Percentiles rank a stretch among this genome's conserved stretches.
Conservation (phyloP, 768 basidiomycete genomes). For the Neoboletus subvelutipes region DNA sequence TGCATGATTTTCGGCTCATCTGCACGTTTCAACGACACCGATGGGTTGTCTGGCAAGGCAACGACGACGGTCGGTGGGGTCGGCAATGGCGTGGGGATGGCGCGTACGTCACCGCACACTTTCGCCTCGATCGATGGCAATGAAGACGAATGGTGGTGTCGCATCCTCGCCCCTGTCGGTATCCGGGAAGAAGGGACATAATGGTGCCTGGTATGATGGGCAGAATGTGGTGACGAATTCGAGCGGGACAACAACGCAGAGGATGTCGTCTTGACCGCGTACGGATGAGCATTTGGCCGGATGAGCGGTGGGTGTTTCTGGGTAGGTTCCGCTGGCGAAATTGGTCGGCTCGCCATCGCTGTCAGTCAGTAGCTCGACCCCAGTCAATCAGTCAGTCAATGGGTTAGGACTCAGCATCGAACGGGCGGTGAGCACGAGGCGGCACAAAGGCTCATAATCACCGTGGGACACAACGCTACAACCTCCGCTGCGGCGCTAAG, state of each 20-base stretch:
- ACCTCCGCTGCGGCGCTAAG: too few relatives aligned
- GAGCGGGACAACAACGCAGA: slow-evolving; percentile 70
- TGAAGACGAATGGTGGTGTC: slow-evolving; percentile 44
- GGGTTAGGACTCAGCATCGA: background rate
- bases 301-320: slow-evolving; percentile 18
- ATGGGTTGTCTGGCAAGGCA: background rate
- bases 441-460: background rate
- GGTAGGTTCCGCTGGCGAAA: slow-evolving; percentile 17
- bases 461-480: background rate
- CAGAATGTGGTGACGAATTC: slow-evolving; percentile 46
- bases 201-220: slow-evolving; percentile 37
- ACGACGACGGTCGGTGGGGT: slow-evolving; percentile 35
- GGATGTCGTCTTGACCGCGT: slow-evolving; percentile 78
- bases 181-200: slow-evolving; percentile 48
- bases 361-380: background rate
- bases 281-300: slow-evolving; percentile 70
- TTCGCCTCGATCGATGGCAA: slow-evolving; percentile 28
- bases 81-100: slow-evolving; percentile 49
- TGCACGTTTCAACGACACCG: background rate
- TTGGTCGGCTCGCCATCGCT: slow-evolving; percentile 16
- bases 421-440: background rate
- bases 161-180: slow-evolving; percentile 3
- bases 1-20: slow-evolving; percentile 14
- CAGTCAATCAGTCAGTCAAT: background rate
- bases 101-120: slow-evolving; percentile 34